These are phyloP conservation scores for Pyrenophora tritici-repentis DNA, from an alignment of 2,329 filamentous ascomycete species.

Conservation along the genomic window DNA sequence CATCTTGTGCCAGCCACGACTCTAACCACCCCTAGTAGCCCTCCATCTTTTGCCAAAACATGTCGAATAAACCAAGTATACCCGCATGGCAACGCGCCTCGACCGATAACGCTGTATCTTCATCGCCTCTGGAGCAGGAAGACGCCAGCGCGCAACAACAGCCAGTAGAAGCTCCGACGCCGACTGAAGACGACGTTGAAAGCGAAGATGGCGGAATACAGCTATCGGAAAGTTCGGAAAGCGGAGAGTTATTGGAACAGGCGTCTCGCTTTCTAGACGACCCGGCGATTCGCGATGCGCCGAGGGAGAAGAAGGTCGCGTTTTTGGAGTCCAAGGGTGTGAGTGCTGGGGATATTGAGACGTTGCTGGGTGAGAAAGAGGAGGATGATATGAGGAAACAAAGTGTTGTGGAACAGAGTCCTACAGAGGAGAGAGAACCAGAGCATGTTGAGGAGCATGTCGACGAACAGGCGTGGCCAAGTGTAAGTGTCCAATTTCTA, in stretches of 20 bases:
- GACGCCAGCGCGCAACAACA: slow-evolving; percentile 23
- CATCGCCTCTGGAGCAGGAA: slow-evolving; percentile 13
- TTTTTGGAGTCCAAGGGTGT: slow-evolving; percentile 83
- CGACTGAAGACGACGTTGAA: slow-evolving; percentile 13
- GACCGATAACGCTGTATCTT: slow-evolving; percentile 12
- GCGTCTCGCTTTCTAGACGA: slow-evolving; percentile 78
- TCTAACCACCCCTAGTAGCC: not conserved
- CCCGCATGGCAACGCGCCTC: slow-evolving; percentile 45
- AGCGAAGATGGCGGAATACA: slow-evolving; percentile 7
- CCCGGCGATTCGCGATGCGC: slow-evolving; percentile 69
- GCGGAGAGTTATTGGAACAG: slow-evolving; percentile 60
- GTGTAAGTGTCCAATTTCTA: slow-evolving; percentile 22
- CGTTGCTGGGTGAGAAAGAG: slow-evolving; percentile 57
- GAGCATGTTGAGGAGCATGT: slow-evolving; percentile 27
- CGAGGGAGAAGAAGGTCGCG: slow-evolving; percentile 71
- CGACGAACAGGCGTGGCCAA: slow-evolving; percentile 36
- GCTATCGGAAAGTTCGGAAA: slow-evolving; percentile 5
- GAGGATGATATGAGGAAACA: no score
- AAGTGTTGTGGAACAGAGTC: no score
- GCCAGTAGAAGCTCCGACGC: slow-evolving; percentile 21
- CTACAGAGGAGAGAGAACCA: slow-evolving; percentile 21
- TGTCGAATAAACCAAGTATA: slow-evolving; percentile 34
- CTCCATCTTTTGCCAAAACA: not conserved
- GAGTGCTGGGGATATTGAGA: slow-evolving; percentile 67
- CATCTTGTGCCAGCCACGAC: slow-evolving; percentile 2